Percentiles rank a stretch among this genome's conserved stretches.
Conservation (phyloP, 2,329 filamentous ascomycete genomes). For the Fusarium burgessii region DNA sequence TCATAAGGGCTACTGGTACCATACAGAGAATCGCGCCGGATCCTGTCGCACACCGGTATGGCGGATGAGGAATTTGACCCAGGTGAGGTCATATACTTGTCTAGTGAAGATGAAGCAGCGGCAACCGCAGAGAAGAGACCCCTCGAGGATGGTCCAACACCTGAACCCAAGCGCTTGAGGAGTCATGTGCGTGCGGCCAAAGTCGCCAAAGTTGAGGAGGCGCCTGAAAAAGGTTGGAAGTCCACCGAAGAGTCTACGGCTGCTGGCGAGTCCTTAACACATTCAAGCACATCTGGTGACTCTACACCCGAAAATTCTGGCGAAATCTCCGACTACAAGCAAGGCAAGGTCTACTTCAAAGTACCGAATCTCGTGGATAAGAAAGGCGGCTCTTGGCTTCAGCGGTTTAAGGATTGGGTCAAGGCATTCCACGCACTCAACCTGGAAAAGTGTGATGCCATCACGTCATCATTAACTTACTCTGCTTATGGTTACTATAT, state of each 20-base stretch:
- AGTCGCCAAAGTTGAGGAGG: conserved; percentile 44
- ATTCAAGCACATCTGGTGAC: conserved; percentile 18
- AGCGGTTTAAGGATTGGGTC: conserved; percentile 53
- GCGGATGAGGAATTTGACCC: conserved; percentile 33
- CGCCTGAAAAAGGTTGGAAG: conserved; percentile 11
- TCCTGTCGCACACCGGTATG: conserved; percentile 23
- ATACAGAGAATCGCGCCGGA: not conserved
- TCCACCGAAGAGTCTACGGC: conserved; percentile 17
- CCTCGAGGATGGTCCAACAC: conserved; percentile 41
- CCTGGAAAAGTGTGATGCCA: conserved; percentile 27
- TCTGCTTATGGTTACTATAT: conserved; percentile 50
- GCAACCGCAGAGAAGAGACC: conserved; percentile 46
- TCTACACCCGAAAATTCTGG: conserved; percentile 26
- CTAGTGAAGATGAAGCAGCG: conserved; percentile 41
- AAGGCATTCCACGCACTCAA: conserved; percentile 49
- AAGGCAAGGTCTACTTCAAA: conserved; percentile 39
- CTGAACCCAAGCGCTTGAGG: conserved; percentile 41
- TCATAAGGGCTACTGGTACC: not conserved
- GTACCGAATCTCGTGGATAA: conserved; percentile 47
- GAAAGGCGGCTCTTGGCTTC: conserved; percentile 51
- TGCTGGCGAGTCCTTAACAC: not conserved
- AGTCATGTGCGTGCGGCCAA: conserved; percentile 10
- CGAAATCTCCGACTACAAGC: conserved; percentile 38
- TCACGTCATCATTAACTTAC: conserved; percentile 42
- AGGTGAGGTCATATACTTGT: conserved; percentile 43